Evolutionary conservation across 2,329 filamentous ascomycete species (phyloP).

Genomic region (Tolypocladium tundrense): DNA sequence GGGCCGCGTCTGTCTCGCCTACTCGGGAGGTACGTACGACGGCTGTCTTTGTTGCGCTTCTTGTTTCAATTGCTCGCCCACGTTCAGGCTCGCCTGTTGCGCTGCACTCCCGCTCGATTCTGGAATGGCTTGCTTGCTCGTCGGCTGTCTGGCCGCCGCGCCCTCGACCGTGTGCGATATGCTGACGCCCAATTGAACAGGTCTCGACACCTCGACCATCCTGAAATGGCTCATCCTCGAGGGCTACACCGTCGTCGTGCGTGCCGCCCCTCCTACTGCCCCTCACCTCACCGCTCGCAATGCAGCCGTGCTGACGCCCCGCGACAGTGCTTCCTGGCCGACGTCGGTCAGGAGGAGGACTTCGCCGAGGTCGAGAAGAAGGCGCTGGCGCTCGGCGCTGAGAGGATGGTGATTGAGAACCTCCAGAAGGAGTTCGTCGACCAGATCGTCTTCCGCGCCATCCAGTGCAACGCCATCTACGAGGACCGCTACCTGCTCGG

Average conservation of each 20-base stretch:
- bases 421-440: slow-evolving; percentile 64
- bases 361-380: slow-evolving; percentile 60
- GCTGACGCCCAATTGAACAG: slow-evolving; percentile 5
- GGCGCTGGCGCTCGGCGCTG: slow-evolving; percentile 33
- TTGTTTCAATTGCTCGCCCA: too few species aligned
- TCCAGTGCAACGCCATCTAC: slow-evolving; percentile 52
- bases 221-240: slow-evolving; percentile 28
- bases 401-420: slow-evolving; percentile 42
- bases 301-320: neutral
- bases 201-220: slow-evolving; percentile 32
- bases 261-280: neutral
- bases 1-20: neutral
- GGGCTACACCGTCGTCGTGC: slow-evolving; percentile 11
- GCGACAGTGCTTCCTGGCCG: slow-evolving; percentile 36
- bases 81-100: too few species aligned
- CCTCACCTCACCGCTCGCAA: neutral
- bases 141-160: neutral
- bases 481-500: slow-evolving; percentile 42
- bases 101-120: too few species aligned
- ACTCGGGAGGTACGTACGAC: neutral
- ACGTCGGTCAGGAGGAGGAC: slow-evolving; percentile 64
- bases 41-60: neutral
- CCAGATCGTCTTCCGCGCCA: slow-evolving; percentile 64
- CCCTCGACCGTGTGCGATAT: neutral
- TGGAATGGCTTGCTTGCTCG: neutral